Evolutionary conservation across 257 asterid genomes (phyloP).

Genomic region (Striga asiatica): DNA sequence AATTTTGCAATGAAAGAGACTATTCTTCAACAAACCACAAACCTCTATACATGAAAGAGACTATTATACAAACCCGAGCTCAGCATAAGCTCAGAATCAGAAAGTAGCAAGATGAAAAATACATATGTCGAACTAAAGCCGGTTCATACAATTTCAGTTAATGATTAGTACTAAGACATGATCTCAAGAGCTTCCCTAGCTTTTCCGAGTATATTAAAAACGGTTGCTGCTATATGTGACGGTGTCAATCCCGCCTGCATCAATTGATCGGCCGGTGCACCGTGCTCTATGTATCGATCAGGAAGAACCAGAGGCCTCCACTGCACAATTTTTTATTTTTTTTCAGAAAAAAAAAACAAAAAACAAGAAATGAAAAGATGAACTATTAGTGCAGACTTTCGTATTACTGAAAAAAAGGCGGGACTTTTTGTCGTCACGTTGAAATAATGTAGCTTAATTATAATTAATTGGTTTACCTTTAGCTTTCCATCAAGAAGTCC

Average conservation of each 20-base stretch:
- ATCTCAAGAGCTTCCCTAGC: slow-evolving; percentile 75
- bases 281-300: slow-evolving; percentile 86
- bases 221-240: slow-evolving; percentile 80
- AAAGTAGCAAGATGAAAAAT: neutral
- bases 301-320: slow-evolving; percentile 99
- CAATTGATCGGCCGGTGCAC: slow-evolving; percentile 69
- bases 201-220: slow-evolving; percentile 70
- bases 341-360: neutral
- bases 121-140: too few relatives aligned
- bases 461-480: slow-evolving; percentile 48
- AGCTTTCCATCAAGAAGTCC: slow-evolving; percentile 86
- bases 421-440: neutral
- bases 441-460: neutral
- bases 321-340: slow-evolving; percentile 27
- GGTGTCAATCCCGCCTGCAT: slow-evolving; percentile 72
- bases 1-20: too few relatives aligned
- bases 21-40: too few relatives aligned
- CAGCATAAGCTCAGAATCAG: neutral
- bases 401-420: neutral
- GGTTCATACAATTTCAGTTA: too few relatives aligned
- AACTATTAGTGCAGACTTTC: neutral
- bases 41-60: too few relatives aligned
- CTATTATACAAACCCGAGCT: neutral
- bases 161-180: slow-evolving; percentile 68
- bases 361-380: neutral